These are phyloP conservation scores for Colletotrichum lindemuthianum DNA, from an alignment of 2,329 filamentous ascomycete species.

Conservation along the genomic window DNA sequence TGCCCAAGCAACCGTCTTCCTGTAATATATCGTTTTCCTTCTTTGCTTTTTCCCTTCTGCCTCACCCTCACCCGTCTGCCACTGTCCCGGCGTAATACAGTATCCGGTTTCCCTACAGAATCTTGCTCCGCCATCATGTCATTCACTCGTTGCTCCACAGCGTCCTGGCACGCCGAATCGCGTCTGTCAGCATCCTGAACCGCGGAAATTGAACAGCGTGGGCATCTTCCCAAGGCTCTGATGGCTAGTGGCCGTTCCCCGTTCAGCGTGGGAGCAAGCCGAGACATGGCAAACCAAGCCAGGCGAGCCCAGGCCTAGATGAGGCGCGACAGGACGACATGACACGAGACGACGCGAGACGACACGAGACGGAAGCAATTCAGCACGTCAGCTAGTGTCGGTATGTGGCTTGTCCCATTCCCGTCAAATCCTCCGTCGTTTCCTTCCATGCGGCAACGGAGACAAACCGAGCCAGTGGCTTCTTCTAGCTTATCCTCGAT, in stretches of 20 bases:
- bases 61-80: not conserved
- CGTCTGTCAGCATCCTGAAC: not conserved
- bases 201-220: not conserved
- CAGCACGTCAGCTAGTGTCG: conserved; percentile 31
- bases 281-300: conserved; percentile 26
- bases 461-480: conserved; percentile 32
- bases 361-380: conserved; percentile 36
- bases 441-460: conserved; percentile 35
- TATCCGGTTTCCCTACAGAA: conserved; percentile 29
- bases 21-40: conserved; percentile 32
- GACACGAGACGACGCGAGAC: conserved; percentile 26
- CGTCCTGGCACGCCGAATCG: conserved; percentile 9
- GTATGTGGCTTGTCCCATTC: conserved; percentile 33
- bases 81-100: conserved; percentile 13
- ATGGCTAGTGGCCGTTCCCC: conserved; percentile 31
- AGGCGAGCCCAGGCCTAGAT: conserved; percentile 28
- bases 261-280: conserved; percentile 20
- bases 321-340: conserved; percentile 26
- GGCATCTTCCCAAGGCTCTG: not conserved
- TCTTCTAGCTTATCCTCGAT: conserved; percentile 29
- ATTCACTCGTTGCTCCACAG: conserved; percentile 15
- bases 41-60: conserved; percentile 22
- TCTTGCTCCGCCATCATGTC: conserved; percentile 13
- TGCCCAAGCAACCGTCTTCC: conserved; percentile 25
- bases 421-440: conserved; percentile 28